phyloP scores from a whole-genome alignment of 2,329 filamentous ascomycete species.

The Colletotrichum sp. region DNA sequence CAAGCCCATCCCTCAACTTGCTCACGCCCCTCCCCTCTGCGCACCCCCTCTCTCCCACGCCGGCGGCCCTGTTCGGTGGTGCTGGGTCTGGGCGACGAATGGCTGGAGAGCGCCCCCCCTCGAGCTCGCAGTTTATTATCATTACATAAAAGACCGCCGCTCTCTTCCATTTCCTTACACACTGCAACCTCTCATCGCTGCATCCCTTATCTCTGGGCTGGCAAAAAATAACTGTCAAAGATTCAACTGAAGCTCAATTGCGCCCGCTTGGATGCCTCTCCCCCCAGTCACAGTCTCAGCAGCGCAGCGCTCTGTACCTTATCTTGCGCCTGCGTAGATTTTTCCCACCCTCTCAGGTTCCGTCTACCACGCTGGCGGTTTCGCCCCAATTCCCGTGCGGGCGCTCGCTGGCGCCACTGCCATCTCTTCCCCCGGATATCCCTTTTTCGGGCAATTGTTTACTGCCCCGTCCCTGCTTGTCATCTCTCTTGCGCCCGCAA shows the following conservation, averaged over 20 bases:
- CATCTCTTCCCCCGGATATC: conserved; percentile 23
- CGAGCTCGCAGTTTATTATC: conserved; percentile 22
- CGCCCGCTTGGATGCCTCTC: conserved; percentile 23
- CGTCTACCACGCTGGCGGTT: conserved; percentile 36
- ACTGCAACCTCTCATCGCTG: conserved; percentile 26
- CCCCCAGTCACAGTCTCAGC: conserved; percentile 23
- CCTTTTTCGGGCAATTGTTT: conserved; percentile 26
- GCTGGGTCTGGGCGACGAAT: conserved; percentile 21
- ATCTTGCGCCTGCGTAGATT: conserved; percentile 24
- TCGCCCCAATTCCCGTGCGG: conserved; percentile 23
- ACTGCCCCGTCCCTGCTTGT: conserved; percentile 29
- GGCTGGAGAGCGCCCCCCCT: conserved; percentile 15
- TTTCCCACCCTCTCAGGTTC: conserved; percentile 34
- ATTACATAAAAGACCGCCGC: conserved; percentile 25
- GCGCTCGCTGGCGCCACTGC: conserved; percentile 30
- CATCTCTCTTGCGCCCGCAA: conserved; percentile 37
- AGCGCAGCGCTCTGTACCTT: conserved; percentile 21
- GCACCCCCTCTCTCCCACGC: conserved; percentile 17
- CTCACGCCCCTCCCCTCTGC: background rate
- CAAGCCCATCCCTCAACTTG: background rate
- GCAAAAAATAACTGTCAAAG: conserved; percentile 20
- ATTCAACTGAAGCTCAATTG: conserved; percentile 23
- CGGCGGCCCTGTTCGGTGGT: conserved; percentile 19
- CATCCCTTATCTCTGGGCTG: conserved; percentile 26
- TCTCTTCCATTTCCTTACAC: conserved; percentile 25